Base-by-base conservation (phyloP, 495 filamentous ascomycete species). In the Penicillium diatomitis region DNA sequence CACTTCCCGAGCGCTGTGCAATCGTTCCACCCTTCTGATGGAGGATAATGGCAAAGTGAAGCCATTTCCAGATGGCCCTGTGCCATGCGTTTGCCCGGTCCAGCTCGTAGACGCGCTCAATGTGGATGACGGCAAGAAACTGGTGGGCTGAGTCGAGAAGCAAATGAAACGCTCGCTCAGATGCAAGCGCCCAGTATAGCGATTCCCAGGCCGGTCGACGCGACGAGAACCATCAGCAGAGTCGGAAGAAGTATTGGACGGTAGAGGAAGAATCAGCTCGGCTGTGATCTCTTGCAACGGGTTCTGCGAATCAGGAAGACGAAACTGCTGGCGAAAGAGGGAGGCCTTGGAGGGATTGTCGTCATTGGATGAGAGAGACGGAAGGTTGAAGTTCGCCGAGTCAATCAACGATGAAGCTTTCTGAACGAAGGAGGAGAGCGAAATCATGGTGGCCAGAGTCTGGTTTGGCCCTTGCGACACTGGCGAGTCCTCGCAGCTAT, bases 341-440 rank as follows among this genome's bases (percentile, higher is more conserved):
- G 82, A 84, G 32, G 90, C 81, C 72, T 96, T 98, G 58, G 90
- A 90, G 35, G 91, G 88, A 55, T 85, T 82, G 48, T 76, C 74
- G 67, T 89, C 85, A 50, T 83, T 74, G 49, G 83, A 74, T 48
- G 80, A 80, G 60, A 85, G 68, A 62, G 76, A 80, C 48, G 79
- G 75, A 56, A 83, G 78, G 30, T 55, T 70, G 56, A 74, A 74
- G 66, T 84, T 83, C 55, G 80, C 80, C 39, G 84, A 85, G 69
- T 92, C 90, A 73, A 98, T 92, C 68, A 96, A 76, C 62, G 90
- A 89, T 70, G 90, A 84, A 47, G 92, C 92, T 75, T 90, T 96
- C 70, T 96, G 89, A 54, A 97, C 86, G 64, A 98, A 83, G 64
- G 81, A 86, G 51, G 82, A 83, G 70, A 94, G 76, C 67, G 83